These are phyloP conservation scores for Phylloporus sp. DNA, from an alignment of 768 basidiomycete genomes.

Conservation along the genomic window DNA sequence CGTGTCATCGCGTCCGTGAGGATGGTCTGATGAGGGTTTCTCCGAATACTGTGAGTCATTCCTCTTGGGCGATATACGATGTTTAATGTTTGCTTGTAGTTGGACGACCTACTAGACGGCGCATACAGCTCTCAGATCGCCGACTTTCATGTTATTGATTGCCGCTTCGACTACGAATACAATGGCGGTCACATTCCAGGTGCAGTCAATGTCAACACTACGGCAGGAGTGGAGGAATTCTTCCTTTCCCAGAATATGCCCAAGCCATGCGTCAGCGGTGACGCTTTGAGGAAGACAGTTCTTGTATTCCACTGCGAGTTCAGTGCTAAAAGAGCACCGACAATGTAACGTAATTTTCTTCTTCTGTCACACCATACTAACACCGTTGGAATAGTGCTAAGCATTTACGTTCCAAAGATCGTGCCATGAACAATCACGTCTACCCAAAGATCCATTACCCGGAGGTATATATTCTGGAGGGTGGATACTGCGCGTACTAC, in stretches of 20 bases:
- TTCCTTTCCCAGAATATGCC: slow-evolving; percentile 66
- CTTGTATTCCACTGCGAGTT: slow-evolving; percentile 99
- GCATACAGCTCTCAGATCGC: slow-evolving; percentile 60
- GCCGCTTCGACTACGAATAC: slow-evolving; percentile 97
- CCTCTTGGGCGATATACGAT: not conserved
- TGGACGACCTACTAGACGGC: slow-evolving; percentile 77
- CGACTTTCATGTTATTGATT: slow-evolving; percentile 84
- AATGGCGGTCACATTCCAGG: slow-evolving; percentile 89
- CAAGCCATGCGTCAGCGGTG: slow-evolving; percentile 69
- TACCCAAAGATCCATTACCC: slow-evolving; percentile 96
- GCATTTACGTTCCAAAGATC: slow-evolving; percentile 86
- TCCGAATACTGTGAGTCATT: slow-evolving; percentile 62
- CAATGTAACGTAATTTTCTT: slow-evolving; percentile 61
- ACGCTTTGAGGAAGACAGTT: slow-evolving; percentile 70
- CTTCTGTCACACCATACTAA: slow-evolving; percentile 2
- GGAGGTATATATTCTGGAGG: slow-evolving; percentile 94
- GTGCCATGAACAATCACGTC: slow-evolving; percentile 78
- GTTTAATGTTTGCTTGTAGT: slow-evolving; percentile 38
- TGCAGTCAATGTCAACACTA: slow-evolving; percentile 88
- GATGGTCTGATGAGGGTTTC: slow-evolving; percentile 94
- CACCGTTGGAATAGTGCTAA: slow-evolving; percentile 67
- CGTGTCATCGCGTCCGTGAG: slow-evolving; percentile 90
- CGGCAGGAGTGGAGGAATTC: slow-evolving; percentile 72
- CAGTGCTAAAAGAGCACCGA: slow-evolving; percentile 91
- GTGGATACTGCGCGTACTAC: slow-evolving; percentile 91